These are phyloP conservation scores for Penicillium sp. DNA, from an alignment of 2,329 filamentous ascomycete genomes.

Conservation along the genomic window DNA sequence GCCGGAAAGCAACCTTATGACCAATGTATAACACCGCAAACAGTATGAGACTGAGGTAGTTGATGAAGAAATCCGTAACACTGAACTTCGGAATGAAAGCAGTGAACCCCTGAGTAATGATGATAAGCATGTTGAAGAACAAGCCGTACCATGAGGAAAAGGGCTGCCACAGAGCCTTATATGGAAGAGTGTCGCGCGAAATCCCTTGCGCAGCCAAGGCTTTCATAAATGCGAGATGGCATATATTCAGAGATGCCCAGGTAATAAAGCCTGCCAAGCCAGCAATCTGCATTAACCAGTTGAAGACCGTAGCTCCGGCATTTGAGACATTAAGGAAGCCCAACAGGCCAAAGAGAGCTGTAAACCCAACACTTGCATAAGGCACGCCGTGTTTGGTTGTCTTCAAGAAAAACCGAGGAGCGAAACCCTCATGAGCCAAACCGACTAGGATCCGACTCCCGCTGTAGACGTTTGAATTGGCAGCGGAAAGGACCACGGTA, in stretches of 20 bases:
- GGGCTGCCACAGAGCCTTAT: conserved; percentile 5
- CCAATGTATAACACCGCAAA: conserved; percentile 5
- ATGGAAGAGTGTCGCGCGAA: conserved; percentile 2
- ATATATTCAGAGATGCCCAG: conserved; percentile 7
- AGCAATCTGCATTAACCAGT: conserved; percentile 8
- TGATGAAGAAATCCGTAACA: conserved; percentile 6
- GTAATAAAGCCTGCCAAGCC: conserved; percentile 6
- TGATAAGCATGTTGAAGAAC: conserved; percentile 6
- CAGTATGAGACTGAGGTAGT: conserved; percentile 4
- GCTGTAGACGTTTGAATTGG: conserved; percentile 9
- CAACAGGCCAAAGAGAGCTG: conserved; percentile 2
- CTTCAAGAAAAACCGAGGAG: neutral
- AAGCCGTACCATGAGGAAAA: conserved; percentile 5
- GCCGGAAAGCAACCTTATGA: conserved; percentile 1
- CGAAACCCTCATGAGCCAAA: conserved; percentile 4
- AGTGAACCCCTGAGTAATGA: conserved; percentile 6
- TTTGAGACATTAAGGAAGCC: conserved; percentile 6
- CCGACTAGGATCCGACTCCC: conserved; percentile 7
- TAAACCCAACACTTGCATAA: conserved; percentile 2
- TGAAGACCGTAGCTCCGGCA: conserved; percentile 4
- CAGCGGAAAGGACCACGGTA: conserved; percentile 5
- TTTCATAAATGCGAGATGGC: conserved; percentile 4
- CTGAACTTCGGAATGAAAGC: conserved; percentile 7
- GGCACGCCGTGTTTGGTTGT: conserved; percentile 5
- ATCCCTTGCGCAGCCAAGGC: conserved; percentile 4